Evolutionary conservation across 179 eudicot genomes (phyloP), one percentile per base, ranked within the genome.

Genomic region (Gypsophila paniculata): DNA sequence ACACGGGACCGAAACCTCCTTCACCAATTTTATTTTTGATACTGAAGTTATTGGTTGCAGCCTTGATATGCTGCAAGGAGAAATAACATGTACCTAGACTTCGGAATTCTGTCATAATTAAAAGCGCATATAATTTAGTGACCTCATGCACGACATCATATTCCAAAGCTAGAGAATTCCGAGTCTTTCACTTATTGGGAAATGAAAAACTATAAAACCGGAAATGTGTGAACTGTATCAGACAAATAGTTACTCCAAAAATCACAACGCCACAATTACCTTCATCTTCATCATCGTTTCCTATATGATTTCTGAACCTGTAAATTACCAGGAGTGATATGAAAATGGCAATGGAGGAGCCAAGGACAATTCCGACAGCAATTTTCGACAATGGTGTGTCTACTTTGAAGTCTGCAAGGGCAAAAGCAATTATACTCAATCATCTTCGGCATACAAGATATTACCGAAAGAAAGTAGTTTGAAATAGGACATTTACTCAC

Each of bases 301-400:
- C 84, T 9, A 88, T 34, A 70, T 44, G 83, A 15, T 92, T 85
- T 54, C 22, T 82, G 75, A 32, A 38, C 82, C 90, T 65, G 22
- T 88, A 86, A 63, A 78, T 26, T 62, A 76, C 34, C 19, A 87
- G 64, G 71, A 83, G 29, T 26, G 78, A 72, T 42, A 58, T 62
- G 70, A 90, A 68, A 58, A 83, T 29, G 68, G 70, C 83, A 63
- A n/a, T n/a, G n/a, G 77, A 76, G 19, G 89, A 85, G 80, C 79
- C 80, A 53, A 79, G 59, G 51, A 87, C 86, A 61, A 88, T 86
- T 36, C 95, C 95, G 71, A 54, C 79, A 79, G 90, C 95, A 75
- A 21, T 77, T 52, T n/a, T n/a, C n/a, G 94, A 80, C 59, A 93
- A 76, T 75, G 92, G 91, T 29, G 80, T 72, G 62, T 39, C 52